Base-by-base conservation (phyloP, 179 eudicot genomes). In the Silene vulgaris region DNA sequence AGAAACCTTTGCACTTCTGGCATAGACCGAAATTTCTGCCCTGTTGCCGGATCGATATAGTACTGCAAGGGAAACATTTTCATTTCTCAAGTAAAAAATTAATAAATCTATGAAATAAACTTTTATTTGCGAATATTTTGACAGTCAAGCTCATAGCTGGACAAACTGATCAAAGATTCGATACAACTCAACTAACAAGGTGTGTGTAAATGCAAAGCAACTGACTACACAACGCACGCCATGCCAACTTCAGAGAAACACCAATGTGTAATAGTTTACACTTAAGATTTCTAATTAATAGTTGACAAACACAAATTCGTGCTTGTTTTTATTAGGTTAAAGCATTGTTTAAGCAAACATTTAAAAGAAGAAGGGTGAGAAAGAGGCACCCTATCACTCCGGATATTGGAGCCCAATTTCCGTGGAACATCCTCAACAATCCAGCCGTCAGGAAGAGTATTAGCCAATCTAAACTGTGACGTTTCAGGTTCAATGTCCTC, bases 41-140 rank as follows among this genome's bases (percentile, higher is more conserved):
- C 89, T 52, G 89, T 86, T 62, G 35, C 81, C 21, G 97, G 97
- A 37, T 91, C 96, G 69, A 82, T 76, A 80, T 71, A 93, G 65
- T 87, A 91, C 98, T 93, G 95, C 91, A 84, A 57, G 72, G 32
- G 69, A 48, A 65, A 75, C 59, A 29, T 37, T 23, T 59, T 63
- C 30, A 69, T 4, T 20, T 72, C 72, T 70, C 70, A 45, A 17
- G 30, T 8, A 20, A 3, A 23, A 69, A 13, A 69, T 69, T 19
- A 69, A 69, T 29, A 40, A 21, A 52, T 69, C 56, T 8, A 37
- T 5, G 17, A 37, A 7, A 37, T 17, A 14, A 30, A 65, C 35
- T 40, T 65, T 5, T 4, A 69, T 45, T 59, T 43, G 32, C 30
- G 26, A 21, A 17, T 4, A 20, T 6, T 45, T 12, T 45, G 73